Evolutionary conservation across 208 protist species (phyloP).

Genomic region (Tetramitus jugosus): DNA sequence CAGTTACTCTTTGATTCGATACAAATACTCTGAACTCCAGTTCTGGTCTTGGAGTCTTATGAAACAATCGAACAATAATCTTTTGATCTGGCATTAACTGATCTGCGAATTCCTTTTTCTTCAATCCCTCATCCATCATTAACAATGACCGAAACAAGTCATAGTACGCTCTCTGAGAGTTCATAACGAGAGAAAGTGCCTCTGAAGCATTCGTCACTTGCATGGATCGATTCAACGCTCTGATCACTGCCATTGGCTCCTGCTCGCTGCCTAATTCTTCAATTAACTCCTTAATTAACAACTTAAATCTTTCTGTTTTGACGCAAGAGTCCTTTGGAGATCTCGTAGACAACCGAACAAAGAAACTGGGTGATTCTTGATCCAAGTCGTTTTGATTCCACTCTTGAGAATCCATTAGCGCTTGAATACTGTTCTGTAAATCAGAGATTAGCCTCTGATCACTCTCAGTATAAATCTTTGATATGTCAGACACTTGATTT

Average conservation of each 20-base stretch:
- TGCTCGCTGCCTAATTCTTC: background rate
- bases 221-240: background rate
- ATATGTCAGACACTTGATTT: background rate
- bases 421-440: background rate
- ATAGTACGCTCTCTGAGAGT: background rate
- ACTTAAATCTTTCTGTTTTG: background rate
- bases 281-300: background rate
- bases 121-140: background rate
- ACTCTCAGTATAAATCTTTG: background rate
- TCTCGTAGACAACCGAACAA: background rate
- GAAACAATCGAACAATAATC: background rate
- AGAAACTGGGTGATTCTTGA: background rate
- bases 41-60: background rate
- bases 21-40: background rate
- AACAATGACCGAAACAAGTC: background rate
- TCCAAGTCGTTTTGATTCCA: no score
- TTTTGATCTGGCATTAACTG: background rate
- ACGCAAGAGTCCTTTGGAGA: background rate
- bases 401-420: background rate
- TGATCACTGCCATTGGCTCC: background rate
- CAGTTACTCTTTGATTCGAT: background rate
- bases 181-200: background rate
- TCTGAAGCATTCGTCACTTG: background rate
- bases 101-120: background rate
- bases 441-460: background rate